Percentiles rank a stretch among this genome's conserved stretches.
These are phyloP conservation scores for Xerocomellus chrysenteron DNA, from an alignment of 768 basidiomycete genomes.

Conservation along the genomic window DNA sequence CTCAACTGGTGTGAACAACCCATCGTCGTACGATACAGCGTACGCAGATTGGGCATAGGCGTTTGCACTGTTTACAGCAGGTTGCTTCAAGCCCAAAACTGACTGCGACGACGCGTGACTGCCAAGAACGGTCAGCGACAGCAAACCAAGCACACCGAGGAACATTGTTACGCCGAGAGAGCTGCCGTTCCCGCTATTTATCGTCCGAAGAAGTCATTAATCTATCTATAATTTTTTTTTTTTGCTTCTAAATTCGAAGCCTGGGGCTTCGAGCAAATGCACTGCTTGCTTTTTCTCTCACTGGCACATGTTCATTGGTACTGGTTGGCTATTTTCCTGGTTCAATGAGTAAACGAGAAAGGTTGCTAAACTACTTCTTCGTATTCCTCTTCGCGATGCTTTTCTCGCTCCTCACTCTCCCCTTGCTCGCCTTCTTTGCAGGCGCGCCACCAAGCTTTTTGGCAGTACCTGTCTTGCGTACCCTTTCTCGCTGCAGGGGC, in stretches of 20 bases:
- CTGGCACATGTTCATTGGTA: background rate
- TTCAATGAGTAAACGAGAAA: background rate
- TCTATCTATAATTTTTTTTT: no score
- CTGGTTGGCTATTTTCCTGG: background rate
- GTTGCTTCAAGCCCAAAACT: conserved; percentile 11
- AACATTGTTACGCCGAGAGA: conserved; percentile 3
- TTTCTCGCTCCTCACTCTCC: conserved; percentile 54
- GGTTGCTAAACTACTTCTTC: conserved; percentile 45
- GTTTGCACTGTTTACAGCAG: background rate
- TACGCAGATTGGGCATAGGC: conserved; percentile 3
- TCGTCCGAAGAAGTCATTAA: no score
- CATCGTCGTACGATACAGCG: conserved; percentile 24
- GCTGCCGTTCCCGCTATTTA: background rate
- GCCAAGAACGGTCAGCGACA: conserved; percentile 16
- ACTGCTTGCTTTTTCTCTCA: background rate
- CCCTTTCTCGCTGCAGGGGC: conserved; percentile 43
- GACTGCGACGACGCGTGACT: conserved; percentile 22
- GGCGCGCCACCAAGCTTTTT: conserved; percentile 22
- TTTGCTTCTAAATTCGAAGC: no score
- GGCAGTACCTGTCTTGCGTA: conserved; percentile 38
- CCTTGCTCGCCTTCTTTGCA: conserved; percentile 37
- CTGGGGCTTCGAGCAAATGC: background rate
- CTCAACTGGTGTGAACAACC: conserved; percentile 36
- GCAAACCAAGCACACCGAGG: conserved; percentile 8
- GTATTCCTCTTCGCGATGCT: conserved; percentile 52